phyloP scores from a whole-genome alignment of 345 rosid species.

The Salix koriyanagi region DNA sequence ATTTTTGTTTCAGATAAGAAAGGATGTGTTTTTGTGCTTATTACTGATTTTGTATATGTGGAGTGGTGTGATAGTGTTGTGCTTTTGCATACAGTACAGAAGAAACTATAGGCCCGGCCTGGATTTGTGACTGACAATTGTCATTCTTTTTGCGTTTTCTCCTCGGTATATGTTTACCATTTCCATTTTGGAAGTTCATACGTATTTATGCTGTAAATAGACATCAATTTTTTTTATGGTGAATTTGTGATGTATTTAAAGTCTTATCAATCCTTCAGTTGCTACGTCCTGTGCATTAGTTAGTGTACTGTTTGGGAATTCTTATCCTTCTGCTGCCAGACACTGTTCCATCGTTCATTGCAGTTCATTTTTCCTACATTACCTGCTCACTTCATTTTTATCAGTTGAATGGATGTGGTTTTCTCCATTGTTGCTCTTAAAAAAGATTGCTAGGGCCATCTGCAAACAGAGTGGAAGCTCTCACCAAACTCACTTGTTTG shows the following conservation, averaged over 20 bases:
- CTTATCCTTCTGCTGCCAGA: neutral
- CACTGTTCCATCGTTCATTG: neutral
- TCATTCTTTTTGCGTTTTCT: neutral
- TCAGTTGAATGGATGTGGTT: neutral
- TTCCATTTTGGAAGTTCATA: neutral
- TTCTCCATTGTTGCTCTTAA: neutral
- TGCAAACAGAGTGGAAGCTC: neutral
- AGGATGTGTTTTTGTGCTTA: neutral
- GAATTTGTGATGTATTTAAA: neutral
- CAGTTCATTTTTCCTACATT: neutral
- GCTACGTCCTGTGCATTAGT: neutral
- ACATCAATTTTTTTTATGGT: neutral
- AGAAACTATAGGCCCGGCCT: neutral
- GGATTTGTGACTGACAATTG: neutral
- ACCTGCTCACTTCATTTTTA: neutral
- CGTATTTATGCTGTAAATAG: slow-evolving; percentile 10
- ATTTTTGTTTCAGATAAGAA: neutral
- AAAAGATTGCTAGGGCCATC: neutral
- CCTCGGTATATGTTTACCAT: neutral
- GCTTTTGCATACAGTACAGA: neutral
- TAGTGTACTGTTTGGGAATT: neutral
- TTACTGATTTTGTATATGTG: neutral
- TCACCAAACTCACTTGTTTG: neutral
- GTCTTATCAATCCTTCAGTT: neutral
- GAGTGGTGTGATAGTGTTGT: neutral